Evolutionary conservation across 2,329 filamentous ascomycete genomes (phyloP), one percentile per base, ranked within the genome.

Genomic region (Verruconis gallopava): DNA sequence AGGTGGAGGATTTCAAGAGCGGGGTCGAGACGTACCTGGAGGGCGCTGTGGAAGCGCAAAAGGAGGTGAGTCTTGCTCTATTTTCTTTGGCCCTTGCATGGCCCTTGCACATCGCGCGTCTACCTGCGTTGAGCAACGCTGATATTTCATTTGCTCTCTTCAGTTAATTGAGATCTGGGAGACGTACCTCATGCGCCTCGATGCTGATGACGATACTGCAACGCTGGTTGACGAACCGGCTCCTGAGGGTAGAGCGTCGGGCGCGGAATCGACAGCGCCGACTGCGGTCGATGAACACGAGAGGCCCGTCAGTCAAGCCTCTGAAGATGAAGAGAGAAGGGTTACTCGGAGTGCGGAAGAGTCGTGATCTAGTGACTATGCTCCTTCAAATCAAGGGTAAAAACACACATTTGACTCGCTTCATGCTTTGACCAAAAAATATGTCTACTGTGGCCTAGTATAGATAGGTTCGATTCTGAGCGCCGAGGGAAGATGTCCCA

Each of bases 1-100:
- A 98, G 68, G 91, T 98, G 3, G 91, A 98, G 58, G 91, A 98
- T 58, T 98, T 98, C 63, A 98, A 98, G 70, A 91, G 83, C 48
- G 89, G 88, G 0, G 88, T 98, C 2, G 91, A 98, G 67, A 98
- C 91, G 1, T 98, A 94, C 63, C 63, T 98, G 52, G 91, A 98
- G 67, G 88, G 91, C 55, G 85, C 91, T 3, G 86, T 98, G 3
- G 91, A 98, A 64, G 91, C 89, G 43, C 91, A 98, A 66, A 98
- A 98, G 65, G 91, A 98, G 79, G 89, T 91, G 59, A 61, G 75
- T 62, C 17, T 40, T 37, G n/a, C n/a, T n/a, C n/a, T n/a, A n/a
- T n/a, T n/a, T n/a, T n/a, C n/a, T n/a, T n/a, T n/a, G n/a, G n/a
- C n/a, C n/a, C n/a, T n/a, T n/a, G n/a, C n/a, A n/a, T n/a, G n/a